A percentile compares a stretch with the other conserved stretches of the same genome.
phyloP scores from a whole-genome alignment of 2,329 filamentous ascomycete species.

The Fusarium palustre region DNA sequence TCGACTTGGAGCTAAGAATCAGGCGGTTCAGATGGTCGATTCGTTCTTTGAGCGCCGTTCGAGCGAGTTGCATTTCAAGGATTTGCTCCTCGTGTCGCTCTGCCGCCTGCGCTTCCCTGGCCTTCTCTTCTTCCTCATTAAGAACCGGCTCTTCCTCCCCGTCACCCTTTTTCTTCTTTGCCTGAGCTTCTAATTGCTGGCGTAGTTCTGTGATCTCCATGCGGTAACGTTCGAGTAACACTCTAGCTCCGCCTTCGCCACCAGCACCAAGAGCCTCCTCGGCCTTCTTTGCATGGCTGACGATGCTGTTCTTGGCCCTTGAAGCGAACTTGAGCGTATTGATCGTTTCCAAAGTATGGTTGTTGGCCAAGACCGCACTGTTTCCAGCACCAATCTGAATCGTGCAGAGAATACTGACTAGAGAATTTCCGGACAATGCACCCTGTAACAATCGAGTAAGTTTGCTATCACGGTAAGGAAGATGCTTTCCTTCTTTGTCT shows the following conservation, averaged over 20 bases:
- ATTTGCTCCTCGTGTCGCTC: slow-evolving; percentile 96
- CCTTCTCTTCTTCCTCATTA: slow-evolving; percentile 78
- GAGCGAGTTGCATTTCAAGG: slow-evolving; percentile 96
- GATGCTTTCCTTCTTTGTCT: slow-evolving; percentile 89
- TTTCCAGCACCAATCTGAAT: slow-evolving; percentile 87
- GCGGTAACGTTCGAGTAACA: slow-evolving; percentile 90
- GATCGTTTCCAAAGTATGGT: slow-evolving; percentile 86
- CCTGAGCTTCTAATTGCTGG: slow-evolving; percentile 84
- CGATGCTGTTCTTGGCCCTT: slow-evolving; percentile 96
- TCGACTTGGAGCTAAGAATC: slow-evolving; percentile 94
- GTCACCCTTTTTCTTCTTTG: slow-evolving; percentile 73
- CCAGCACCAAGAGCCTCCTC: slow-evolving; percentile 86
- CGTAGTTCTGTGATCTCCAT: slow-evolving; percentile 90
- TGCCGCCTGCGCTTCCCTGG: slow-evolving; percentile 81
- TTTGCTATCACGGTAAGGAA: slow-evolving; percentile 98
- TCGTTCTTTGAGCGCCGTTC: slow-evolving; percentile 94
- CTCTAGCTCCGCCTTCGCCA: slow-evolving; percentile 86
- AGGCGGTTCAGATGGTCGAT: slow-evolving; percentile 97
- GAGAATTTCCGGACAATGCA: slow-evolving; percentile 89
- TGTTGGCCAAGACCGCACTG: slow-evolving; percentile 76
- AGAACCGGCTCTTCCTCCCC: slow-evolving; percentile 70
- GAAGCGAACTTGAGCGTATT: slow-evolving; percentile 98
- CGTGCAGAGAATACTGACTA: slow-evolving; percentile 97
- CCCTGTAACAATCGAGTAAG: slow-evolving; percentile 92
- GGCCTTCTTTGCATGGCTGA: slow-evolving; percentile 95